Evolutionary conservation across 139 green algal genomes (phyloP).

Genomic region (Picochlorum sp.): DNA sequence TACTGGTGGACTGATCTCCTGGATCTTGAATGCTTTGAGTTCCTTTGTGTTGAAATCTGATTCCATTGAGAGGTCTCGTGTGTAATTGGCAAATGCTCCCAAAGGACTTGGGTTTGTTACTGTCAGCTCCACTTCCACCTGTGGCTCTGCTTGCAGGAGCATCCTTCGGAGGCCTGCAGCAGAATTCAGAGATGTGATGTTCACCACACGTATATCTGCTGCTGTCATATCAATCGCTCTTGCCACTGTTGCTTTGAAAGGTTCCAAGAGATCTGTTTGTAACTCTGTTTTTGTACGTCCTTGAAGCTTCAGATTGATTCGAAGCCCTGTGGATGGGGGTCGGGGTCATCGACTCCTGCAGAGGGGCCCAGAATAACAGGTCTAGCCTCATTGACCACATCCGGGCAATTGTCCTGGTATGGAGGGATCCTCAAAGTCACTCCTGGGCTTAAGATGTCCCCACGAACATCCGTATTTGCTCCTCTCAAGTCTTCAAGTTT

Average conservation of each 20-base stretch:
- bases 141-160: background rate
- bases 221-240: background rate
- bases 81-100: background rate
- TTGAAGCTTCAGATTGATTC: background rate
- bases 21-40: background rate
- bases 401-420: background rate
- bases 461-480: background rate
- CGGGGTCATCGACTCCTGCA: background rate
- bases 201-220: background rate
- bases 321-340: background rate
- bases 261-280: background rate
- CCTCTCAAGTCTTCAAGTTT: background rate
- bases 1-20: background rate
- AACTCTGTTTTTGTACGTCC: constrained; percentile 1
- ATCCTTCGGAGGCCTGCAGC: background rate
- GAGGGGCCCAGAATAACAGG: background rate
- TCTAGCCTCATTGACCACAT: background rate
- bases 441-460: background rate
- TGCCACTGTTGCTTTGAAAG: background rate
- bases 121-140: background rate
- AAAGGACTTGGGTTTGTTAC: background rate
- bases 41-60: background rate
- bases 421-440: constrained; percentile 1
- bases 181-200: background rate
- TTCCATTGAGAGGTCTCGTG: background rate